Base-by-base conservation (phyloP, 2,329 filamentous ascomycete genomes). In the Fusarium incarnatum region DNA sequence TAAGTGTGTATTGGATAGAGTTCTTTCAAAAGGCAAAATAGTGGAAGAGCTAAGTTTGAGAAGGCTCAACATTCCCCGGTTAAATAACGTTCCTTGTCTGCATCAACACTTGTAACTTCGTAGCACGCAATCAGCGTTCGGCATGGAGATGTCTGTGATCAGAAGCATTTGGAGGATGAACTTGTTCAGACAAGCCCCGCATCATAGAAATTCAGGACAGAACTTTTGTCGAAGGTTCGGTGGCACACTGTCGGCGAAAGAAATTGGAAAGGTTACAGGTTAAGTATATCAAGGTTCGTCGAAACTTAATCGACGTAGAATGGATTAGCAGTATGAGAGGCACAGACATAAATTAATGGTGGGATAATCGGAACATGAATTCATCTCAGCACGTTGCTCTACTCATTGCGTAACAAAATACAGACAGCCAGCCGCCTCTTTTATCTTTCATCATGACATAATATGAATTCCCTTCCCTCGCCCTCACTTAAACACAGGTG, bases 401-500 rank as follows among this genome's bases (percentile, higher is more conserved):
- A 22, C n/a, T 27, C 25, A 20, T 53, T 34, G 22, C 11, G 6
- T 52, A 11, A 15, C 8, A 44, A 25, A 22, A 13, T 27, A 15
- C 15, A n/a, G 16, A 34, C 22, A 13, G 18, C 28, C 11, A 4
- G 15, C 7, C 16, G 5, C 10, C 49, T 16, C 32, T 2, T 2
- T 9, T 11, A 28, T 4, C 5, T 28, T 37, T 12, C n/a, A 22
- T 53, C 23, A 16, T 11, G 12, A 16, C 5, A 2, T 11, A 7
- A 9, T 11, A 28, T 28, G 22, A 20, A 9, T 3, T 25, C 22
- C 22, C 22, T 16, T 16, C 12, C 23, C 18, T 18, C 3, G 2
- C 20, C 6, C 18, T 5, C 3, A 53, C 23, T 60, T 59, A 60
- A 11, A 59, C 54, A 34, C 57, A 60, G n/a, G 57, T 60, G 8